Base-by-base conservation (phyloP, 495 filamentous ascomycete species). In the Tricharina praecox region DNA sequence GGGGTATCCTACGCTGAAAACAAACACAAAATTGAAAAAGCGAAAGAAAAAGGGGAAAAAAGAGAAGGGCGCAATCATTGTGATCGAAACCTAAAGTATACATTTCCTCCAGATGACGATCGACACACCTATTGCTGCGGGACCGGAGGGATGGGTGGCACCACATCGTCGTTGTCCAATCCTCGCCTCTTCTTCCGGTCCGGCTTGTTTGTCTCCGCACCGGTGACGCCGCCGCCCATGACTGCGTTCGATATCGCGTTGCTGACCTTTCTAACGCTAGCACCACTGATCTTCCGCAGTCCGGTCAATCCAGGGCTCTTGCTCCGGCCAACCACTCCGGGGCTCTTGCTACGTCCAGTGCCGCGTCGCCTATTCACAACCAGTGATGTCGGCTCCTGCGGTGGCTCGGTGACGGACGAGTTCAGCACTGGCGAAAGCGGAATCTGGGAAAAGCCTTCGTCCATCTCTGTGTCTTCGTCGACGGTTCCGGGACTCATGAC, bases 151-250 rank as follows among this genome's bases (percentile, higher is more conserved):
- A n/a, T n/a, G n/a, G n/a, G n/a, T n/a, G n/a, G n/a, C n/a, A n/a
- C n/a, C n/a, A n/a, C n/a, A n/a, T n/a, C n/a, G n/a, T n/a, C n/a
- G 18, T 10, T 23, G 20, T 43, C 39, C 20, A 43, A 5, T 5
- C 39, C 39, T 5, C 24, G 7, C 21, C 39, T 23, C 39, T 43
- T 43, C 39, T 61, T 76, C 71, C 60, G 73, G 71, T 76, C 55
- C 2, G 41, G 30, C 16, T 39, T 23, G 18, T 23, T 37, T 25
- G 41, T 42, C 13, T 32, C 28, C 28, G 28, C 28, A n/a, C n/a
- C n/a, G n/a, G n/a, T n/a, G n/a, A n/a, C n/a, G 8, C 8, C 4
- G 52, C 42, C 52, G 50, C 21, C 26, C 9, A 0, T 18, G 13
- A 47, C 26, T 5, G 44, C 15, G 19, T 21, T 26, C 34, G 34